Evolutionary conservation across 2,329 filamentous ascomycete species (phyloP), one percentile per base, ranked within the genome.

Genomic region (Aspergillus arachidicola): DNA sequence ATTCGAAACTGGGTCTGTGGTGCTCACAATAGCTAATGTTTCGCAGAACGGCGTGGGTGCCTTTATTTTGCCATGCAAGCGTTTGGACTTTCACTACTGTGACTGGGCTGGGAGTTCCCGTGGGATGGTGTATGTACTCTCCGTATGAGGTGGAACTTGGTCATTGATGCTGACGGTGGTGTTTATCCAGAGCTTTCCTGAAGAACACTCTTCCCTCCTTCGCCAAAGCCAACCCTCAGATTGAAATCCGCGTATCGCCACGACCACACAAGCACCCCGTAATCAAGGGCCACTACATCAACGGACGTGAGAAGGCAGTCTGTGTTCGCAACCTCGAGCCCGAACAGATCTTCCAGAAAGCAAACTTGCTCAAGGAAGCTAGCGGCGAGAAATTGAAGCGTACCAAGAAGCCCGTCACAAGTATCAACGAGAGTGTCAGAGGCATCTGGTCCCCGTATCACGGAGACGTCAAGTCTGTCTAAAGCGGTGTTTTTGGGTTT

Each of bases 21-120:
- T 45, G 34, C 48, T 6, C 19, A 50, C 16, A 38, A 34, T 56
- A 45, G 57, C 59, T 69, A 45, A 66, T 1, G 11, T 54, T 23
- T 23, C 61, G 6, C 73, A 98, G 94, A 98, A 99, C 83, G 95
- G 95, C 85, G 86, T 98, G 71, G 94, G 94, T 74, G 92, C 94
- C 77, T 98, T 98, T 84, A 92, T 99, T 80, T 87, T 97, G 63
- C 94, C 97, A 84, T 99, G 95, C 88, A 96, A 93, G 85, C 91
- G 90, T 76, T 84, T 99, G 78, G 92, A 97, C 79, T 92, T 99
- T 76, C 92, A 96, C 83, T 99, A 97, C 84, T 98, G 95, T 84
- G 93, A 98, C 85, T 94, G 91, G 87, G 92, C 91, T 62, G 95
- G 94, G 67, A 96, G 92, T 79, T 98, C 94, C 43, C 88, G 84